Percentiles rank a stretch among this genome's conserved stretches.
phyloP scores from a whole-genome alignment of 345 rosid species.

The Capsella bursapastoris region DNA sequence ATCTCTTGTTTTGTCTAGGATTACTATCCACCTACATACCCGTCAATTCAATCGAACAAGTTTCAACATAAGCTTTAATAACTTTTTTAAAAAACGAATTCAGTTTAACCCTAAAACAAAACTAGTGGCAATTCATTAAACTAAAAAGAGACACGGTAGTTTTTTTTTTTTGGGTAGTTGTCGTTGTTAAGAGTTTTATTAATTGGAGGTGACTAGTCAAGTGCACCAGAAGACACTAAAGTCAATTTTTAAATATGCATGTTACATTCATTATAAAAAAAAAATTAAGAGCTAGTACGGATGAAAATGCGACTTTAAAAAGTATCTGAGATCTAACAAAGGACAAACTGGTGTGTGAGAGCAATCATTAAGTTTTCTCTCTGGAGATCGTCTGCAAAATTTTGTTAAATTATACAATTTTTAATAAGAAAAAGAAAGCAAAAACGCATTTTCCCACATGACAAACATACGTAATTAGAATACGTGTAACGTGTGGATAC shows the following conservation, averaged over 20 bases:
- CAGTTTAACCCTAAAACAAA: background rate
- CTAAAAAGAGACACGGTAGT: slow-evolving; percentile 1
- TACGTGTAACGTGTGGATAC: slow-evolving; percentile 36
- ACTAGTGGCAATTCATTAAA: slow-evolving; percentile 11
- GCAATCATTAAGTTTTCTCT: slow-evolving; percentile 39
- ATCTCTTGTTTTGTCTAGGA: background rate
- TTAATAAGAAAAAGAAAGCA: background rate
- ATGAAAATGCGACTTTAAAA: slow-evolving; percentile 26
- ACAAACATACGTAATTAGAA: slow-evolving; percentile 37
- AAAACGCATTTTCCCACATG: slow-evolving; percentile 40
- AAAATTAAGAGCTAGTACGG: slow-evolving; percentile 33
- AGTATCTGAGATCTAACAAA: slow-evolving; percentile 41
- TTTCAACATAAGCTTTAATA: background rate
- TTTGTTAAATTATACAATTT: background rate
- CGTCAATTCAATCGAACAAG: background rate
- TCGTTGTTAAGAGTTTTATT: background rate
- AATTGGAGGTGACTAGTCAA: slow-evolving; percentile 39
- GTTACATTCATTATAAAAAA: slow-evolving; percentile 4
- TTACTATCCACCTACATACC: background rate
- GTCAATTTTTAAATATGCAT: background rate
- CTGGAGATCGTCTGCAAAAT: slow-evolving; percentile 27
- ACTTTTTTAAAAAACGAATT: background rate
- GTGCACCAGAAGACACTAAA: slow-evolving; percentile 33
- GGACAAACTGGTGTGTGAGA: slow-evolving; percentile 42
- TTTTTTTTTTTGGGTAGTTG: background rate